Conservation (phyloP, 2,329 filamentous ascomycete genomes). For the Trichoderma guizhouense region DNA sequence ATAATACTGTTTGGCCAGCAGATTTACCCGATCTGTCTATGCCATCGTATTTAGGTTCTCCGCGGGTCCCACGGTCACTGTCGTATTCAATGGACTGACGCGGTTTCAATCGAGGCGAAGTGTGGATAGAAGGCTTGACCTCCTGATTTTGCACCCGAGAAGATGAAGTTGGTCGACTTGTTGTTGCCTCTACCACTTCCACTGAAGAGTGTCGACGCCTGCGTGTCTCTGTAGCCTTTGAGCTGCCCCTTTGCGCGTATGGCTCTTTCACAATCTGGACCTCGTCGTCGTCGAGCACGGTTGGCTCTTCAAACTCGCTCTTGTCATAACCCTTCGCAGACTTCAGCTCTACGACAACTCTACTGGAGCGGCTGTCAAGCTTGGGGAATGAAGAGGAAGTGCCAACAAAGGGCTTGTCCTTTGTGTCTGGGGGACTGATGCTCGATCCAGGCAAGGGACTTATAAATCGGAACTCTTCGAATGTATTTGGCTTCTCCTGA, state of each 20-base stretch:
- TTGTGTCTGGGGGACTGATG: neutral
- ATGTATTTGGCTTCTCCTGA: neutral
- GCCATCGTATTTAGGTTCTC: constrained; percentile 31
- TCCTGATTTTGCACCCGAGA: neutral
- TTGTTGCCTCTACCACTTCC: constrained; percentile 1
- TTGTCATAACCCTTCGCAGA: neutral
- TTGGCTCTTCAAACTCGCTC: neutral
- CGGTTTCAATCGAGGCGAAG: neutral
- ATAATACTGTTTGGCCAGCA: neutral
- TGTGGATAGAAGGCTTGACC: neutral
- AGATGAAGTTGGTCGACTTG: neutral
- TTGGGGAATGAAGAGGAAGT: neutral
- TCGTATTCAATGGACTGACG: constrained; percentile 25
- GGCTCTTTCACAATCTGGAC: constrained; percentile 1
- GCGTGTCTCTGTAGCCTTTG: neutral
- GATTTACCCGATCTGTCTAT: constrained; percentile 30
- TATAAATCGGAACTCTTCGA: neutral
- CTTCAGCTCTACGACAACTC: constrained; percentile 17
- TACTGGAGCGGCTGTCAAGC: neutral
- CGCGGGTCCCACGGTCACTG: neutral
- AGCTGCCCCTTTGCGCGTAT: neutral
- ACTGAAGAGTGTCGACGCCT: constrained; percentile 7
- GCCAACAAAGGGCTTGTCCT: neutral
- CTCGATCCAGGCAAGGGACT: neutral
- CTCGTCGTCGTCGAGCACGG: neutral